Evolutionary conservation across 1,284 basidiomycete species (phyloP).

Genomic region (Golubevia pallescens): DNA sequence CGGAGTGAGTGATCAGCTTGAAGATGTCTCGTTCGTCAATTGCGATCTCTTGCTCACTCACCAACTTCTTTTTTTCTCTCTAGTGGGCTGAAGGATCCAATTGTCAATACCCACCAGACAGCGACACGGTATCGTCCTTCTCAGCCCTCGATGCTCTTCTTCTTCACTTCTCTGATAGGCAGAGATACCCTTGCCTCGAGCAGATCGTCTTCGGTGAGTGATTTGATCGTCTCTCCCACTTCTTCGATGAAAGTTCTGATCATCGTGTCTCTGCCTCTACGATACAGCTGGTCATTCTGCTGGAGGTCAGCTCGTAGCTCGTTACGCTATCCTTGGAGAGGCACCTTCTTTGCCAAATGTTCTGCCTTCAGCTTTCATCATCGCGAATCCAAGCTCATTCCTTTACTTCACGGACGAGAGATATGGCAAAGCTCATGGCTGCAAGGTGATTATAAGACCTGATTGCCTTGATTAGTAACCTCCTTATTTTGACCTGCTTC

Average conservation of each 20-base stretch:
- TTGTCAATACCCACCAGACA: constrained; percentile 15
- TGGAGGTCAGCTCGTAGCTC: constrained; percentile 27
- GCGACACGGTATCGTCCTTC: constrained; percentile 21
- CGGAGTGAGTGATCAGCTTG: constrained; percentile 19
- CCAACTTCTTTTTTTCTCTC: not conserved
- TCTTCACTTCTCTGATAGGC: constrained; percentile 9
- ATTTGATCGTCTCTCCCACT: not conserved
- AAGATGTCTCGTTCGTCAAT: not conserved
- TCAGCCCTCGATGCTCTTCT: constrained; percentile 25
- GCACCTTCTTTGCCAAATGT: not conserved
- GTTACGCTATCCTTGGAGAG: constrained; percentile 21
- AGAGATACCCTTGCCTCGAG: constrained; percentile 1
- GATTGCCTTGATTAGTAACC: too few relatives aligned
- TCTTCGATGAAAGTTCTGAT: not conserved
- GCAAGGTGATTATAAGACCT: not conserved
- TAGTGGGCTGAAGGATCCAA: constrained; percentile 32
- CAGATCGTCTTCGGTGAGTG: constrained; percentile 25
- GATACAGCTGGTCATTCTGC: constrained; percentile 32
- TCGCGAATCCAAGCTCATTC: constrained; percentile 26
- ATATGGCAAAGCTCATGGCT: not conserved
- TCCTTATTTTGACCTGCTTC: too few relatives aligned
- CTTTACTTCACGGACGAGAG: constrained; percentile 21
- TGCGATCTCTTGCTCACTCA: not conserved
- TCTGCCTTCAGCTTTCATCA: constrained; percentile 13
- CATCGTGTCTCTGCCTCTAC: not conserved